Base-by-base conservation (phyloP, 2,329 filamentous ascomycete genomes). In the Pseudogymnoascus sp. region DNA sequence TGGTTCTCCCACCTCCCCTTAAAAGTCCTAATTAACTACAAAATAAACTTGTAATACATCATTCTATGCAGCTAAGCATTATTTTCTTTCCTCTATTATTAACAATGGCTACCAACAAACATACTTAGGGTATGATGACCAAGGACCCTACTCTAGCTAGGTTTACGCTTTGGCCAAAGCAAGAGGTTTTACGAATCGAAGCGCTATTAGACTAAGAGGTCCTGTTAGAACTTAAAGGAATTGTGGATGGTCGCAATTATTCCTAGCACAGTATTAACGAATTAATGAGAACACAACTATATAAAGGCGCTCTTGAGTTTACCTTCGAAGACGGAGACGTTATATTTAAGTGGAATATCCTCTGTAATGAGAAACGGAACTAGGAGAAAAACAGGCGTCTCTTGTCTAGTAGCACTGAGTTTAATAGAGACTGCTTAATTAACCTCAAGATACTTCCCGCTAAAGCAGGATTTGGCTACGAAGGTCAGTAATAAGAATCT, bases 281-380 rank as follows among this genome's bases (percentile, higher is more conserved):
- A 12, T 28, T 64, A 28, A 23, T 67, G 16, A n/a, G 64, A 63
- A 49, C 12, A 11, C 59, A 35, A 25, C 43, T 67, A 40, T 33
- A 66, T n/a, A 16, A 64, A 61, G 61, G 60, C 4, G 40, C 25
- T 41, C 64, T 67, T 40, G 43, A 67, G 60, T 65, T 63, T 43
- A 63, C 60, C 28, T 59, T 40, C 31, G 14, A 60, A 35, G 37
- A 64, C 55, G 14, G 62, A 61, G 60, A 67, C 59, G 38, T 67
- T 38, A 31, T 67, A 25, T 67, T 67, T 40, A 28, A 67, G 52
- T 67, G 14, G 60, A 67, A 67, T 52, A 65, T 64, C 52, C 60
- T 67, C 23, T 67, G 38, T 38, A 25, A 65, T 49, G 28, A 67
- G 59, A 67, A 65, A 59, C 61, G 45, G 58, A 31, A 49, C 40